Conservation (phyloP, 176 grass and related monocot genomes). For the Eleusine indica region DNA sequence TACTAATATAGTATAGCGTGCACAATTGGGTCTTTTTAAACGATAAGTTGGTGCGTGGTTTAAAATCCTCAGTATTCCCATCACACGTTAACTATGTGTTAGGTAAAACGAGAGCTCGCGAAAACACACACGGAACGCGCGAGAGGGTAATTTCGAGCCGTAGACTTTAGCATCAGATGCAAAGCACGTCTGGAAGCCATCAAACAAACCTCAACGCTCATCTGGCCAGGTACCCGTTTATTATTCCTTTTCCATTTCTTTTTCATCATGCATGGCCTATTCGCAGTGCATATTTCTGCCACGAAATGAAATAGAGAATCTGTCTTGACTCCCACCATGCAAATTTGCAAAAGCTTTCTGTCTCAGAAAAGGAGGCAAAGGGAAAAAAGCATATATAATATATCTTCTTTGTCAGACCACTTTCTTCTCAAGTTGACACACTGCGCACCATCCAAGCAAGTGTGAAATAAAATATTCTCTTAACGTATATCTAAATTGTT, state of each 20-base stretch:
- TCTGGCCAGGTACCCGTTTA: conserved; percentile 12
- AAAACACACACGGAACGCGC: conserved; percentile 30
- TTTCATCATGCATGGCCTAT: not conserved
- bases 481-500: conserved; percentile 39
- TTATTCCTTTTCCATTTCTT: conserved; percentile 26
- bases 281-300: conserved; percentile 7
- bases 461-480: conserved; percentile 9
- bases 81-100: conserved; percentile 24
- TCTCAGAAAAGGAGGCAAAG: conserved; percentile 52
- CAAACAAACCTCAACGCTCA: conserved; percentile 21
- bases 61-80: not conserved
- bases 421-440: conserved; percentile 46
- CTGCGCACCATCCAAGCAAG: conserved; percentile 32
- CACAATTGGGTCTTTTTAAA: not conserved
- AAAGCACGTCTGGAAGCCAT: conserved; percentile 42
- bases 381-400: conserved; percentile 27
- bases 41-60: no score
- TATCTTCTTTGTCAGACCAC: conserved; percentile 14
- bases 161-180: conserved; percentile 48
- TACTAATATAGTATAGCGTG: not conserved
- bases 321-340: conserved; percentile 43
- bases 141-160: not conserved
- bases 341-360: conserved; percentile 63
- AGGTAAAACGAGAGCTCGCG: conserved; percentile 8
- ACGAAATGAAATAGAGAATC: conserved; percentile 37